Conservation (phyloP, 495 filamentous ascomycete species). For the Lentithecium fluviatile region DNA sequence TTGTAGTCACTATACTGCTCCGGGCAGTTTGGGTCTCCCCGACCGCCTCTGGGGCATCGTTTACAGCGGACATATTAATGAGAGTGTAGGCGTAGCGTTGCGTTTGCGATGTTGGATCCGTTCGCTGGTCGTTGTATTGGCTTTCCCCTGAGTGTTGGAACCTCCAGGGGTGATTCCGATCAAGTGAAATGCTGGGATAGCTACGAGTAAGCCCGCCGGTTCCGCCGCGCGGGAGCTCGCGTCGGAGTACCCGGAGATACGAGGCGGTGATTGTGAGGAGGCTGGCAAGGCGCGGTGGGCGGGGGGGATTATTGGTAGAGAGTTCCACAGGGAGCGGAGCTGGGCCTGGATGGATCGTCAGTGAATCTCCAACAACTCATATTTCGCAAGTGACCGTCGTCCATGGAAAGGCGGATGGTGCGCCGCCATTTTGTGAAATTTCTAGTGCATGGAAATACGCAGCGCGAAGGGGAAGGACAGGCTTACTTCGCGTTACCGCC, state of each 20-base stretch:
- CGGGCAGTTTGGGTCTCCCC: not conserved
- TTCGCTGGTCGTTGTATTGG: no score
- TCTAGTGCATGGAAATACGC: not conserved
- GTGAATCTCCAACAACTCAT: no score
- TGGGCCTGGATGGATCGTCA: no score
- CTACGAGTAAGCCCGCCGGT: not conserved
- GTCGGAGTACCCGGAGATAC: not conserved
- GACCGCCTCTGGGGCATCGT: not conserved
- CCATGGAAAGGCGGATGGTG: constrained; percentile 14
- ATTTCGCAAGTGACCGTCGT: not conserved
- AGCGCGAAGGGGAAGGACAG: not conserved
- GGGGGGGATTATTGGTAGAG: not conserved
- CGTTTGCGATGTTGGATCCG: no score
- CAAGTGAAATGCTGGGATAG: not conserved
- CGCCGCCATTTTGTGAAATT: not conserved
- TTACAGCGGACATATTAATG: constrained; percentile 17
- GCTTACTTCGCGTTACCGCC: constrained; percentile 31
- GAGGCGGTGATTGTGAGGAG: not conserved
- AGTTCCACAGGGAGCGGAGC: no score
- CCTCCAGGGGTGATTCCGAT: no score
- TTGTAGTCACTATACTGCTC: no score
- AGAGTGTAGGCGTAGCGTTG: not conserved
- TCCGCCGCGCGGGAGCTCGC: not conserved
- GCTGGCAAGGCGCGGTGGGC: not conserved
- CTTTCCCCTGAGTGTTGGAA: no score